Evolutionary conservation across 2,329 filamentous ascomycete species (phyloP).

Genomic region (Cladophialophora psammophila): DNA sequence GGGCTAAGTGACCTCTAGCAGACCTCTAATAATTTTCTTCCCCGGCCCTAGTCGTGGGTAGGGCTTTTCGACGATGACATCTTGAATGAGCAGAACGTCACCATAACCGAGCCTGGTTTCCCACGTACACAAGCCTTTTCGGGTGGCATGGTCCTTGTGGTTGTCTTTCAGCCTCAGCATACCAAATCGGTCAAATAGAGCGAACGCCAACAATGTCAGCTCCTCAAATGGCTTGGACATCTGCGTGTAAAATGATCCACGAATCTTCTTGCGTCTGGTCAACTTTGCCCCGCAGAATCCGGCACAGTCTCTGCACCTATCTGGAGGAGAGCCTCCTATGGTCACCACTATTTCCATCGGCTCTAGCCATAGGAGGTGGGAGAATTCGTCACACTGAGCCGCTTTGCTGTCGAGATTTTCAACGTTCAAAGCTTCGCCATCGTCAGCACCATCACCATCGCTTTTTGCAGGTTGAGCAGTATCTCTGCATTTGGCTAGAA

Average conservation of each 20-base stretch:
- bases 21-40: slow-evolving; percentile 41
- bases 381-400: slow-evolving; percentile 17
- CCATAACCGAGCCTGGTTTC: slow-evolving; percentile 41
- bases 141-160: slow-evolving; percentile 43
- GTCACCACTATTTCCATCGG: slow-evolving; percentile 18
- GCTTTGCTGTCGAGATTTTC: slow-evolving; percentile 12
- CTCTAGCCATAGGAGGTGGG: slow-evolving; percentile 18
- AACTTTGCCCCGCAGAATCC: slow-evolving; percentile 17
- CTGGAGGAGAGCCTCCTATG: not conserved
- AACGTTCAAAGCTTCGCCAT: not conserved
- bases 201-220: slow-evolving; percentile 44
- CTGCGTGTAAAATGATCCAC: not conserved
- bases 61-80: slow-evolving; percentile 36
- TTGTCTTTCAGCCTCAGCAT: slow-evolving; percentile 45
- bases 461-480: too few species aligned
- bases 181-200: slow-evolving; percentile 50
- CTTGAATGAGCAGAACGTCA: slow-evolving; percentile 43
- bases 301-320: not conserved
- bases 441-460: too few species aligned
- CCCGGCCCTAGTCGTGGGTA: slow-evolving; percentile 45
- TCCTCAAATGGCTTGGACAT: slow-evolving; percentile 38
- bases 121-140: slow-evolving; percentile 43
- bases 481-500: not conserved
- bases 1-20: slow-evolving; percentile 39
- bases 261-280: slow-evolving; percentile 2